Conservation (phyloP, 2,329 filamentous ascomycete genomes). For the Aspergillaceae sp. region DNA sequence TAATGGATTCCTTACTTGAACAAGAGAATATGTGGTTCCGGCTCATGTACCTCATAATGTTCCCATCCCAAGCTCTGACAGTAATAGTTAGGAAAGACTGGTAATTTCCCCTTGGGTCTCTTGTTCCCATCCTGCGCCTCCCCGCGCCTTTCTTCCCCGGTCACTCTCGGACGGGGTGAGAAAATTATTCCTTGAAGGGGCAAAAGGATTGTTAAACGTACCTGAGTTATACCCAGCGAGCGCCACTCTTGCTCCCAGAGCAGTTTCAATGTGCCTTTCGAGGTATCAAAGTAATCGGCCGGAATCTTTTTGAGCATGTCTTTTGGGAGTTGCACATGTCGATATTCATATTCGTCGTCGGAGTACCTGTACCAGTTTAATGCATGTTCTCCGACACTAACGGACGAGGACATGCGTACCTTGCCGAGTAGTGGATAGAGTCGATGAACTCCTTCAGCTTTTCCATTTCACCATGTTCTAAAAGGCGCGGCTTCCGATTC, state of each 20-base stretch:
- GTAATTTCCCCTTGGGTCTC: too few relatives aligned
- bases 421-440: constrained; percentile 86
- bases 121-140: too few relatives aligned
- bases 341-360: constrained; percentile 89
- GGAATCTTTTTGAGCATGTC: constrained; percentile 97
- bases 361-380: constrained; percentile 60
- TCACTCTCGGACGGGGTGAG: not conserved
- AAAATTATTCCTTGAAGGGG: not conserved
- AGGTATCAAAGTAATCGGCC: constrained; percentile 81
- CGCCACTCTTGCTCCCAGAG: constrained; percentile 99
- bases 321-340: constrained; percentile 95
- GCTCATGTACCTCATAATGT: constrained; percentile 98
- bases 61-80: constrained; percentile 92
- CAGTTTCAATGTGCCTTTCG: constrained; percentile 87
- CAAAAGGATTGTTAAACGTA: constrained; percentile 34
- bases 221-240: constrained; percentile 92
- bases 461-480: constrained; percentile 72
- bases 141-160: not conserved
- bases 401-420: constrained; percentile 46
- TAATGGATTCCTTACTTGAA: constrained; percentile 68
- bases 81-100: constrained; percentile 1
- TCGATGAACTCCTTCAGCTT: constrained; percentile 87
- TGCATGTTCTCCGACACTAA: constrained; percentile 3
- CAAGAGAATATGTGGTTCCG: constrained; percentile 93
- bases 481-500: constrained; percentile 73